These are phyloP conservation scores for Backusella parvicylindrica DNA, from an alignment of 192 early-diverging fungal genomes.

Conservation along the genomic window DNA sequence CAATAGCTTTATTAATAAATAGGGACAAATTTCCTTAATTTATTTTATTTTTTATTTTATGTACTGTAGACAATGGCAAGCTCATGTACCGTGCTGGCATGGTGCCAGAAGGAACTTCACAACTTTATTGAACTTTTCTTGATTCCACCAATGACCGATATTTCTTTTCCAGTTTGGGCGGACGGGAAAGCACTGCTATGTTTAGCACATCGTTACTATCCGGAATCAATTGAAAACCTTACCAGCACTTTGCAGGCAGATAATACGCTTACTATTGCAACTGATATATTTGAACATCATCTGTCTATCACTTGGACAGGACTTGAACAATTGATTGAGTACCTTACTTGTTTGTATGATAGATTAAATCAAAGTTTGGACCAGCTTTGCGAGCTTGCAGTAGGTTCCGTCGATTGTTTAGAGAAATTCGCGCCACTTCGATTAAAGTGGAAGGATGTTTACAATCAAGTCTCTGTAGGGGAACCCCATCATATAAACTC, in stretches of 20 bases:
- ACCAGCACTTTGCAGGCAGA: not conserved
- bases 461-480: not conserved
- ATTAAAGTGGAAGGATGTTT: constrained; percentile 3
- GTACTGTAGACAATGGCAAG: not conserved
- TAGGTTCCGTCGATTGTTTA: not conserved
- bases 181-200: constrained; percentile 8
- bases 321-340: not conserved
- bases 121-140: constrained; percentile 8
- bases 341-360: not conserved
- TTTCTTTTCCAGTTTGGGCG: constrained; percentile 1
- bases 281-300: not conserved
- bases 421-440: not conserved
- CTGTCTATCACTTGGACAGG: not conserved
- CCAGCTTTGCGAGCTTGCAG: not conserved
- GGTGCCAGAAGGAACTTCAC: constrained; percentile 12
- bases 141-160: constrained; percentile 7
- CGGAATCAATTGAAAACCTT: constrained; percentile 5
- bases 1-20: not conserved
- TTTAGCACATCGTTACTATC: constrained; percentile 10
- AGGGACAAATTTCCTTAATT: not conserved
- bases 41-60: not conserved
- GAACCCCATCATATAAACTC: not conserved
- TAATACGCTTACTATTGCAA: not conserved
- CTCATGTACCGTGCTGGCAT: constrained; percentile 13
- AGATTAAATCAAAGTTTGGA: not conserved